phyloP scores from a whole-genome alignment of 148 eudicot genomes.

The Vaccinium myrtillus region DNA sequence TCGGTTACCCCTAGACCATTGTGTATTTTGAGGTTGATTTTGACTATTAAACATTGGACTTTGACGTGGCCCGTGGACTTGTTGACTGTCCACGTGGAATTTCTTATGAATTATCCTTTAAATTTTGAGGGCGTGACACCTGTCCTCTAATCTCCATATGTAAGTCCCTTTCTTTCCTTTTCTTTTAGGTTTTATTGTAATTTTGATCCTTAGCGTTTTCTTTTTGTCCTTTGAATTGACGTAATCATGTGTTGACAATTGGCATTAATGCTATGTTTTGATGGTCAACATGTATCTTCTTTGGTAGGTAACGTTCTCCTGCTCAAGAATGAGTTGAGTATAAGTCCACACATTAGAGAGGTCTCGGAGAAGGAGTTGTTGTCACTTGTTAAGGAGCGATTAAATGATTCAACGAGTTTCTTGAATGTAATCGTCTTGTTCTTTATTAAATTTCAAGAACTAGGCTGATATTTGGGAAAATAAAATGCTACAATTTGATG shows the following conservation, averaged over 20 bases:
- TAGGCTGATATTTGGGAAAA: background rate
- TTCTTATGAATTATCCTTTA: no score
- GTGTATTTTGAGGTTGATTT: no score
- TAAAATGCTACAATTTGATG: background rate
- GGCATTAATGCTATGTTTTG: background rate
- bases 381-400: slow-evolving; percentile 80
- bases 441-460: background rate
- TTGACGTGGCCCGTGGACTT: no score
- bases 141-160: no score
- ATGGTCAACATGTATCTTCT: slow-evolving; percentile 16
- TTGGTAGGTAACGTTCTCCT: slow-evolving; percentile 76
- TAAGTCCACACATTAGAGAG: slow-evolving; percentile 53
- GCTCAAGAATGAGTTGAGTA: slow-evolving; percentile 69
- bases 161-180: no score
- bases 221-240: background rate
- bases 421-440: slow-evolving; percentile 44
- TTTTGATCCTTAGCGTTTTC: background rate
- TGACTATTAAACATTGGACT: no score
- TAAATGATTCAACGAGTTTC: slow-evolving; percentile 81
- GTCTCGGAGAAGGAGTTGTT: slow-evolving; percentile 91
- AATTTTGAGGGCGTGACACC: no score
- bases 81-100: no score
- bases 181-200: background rate
- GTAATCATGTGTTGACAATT: background rate
- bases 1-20: no score